A percentile compares a stretch with the other conserved stretches of the same genome.
Evolutionary conservation across 306 rosid species (phyloP).

Genomic region (Cucurbita pepo): DNA sequence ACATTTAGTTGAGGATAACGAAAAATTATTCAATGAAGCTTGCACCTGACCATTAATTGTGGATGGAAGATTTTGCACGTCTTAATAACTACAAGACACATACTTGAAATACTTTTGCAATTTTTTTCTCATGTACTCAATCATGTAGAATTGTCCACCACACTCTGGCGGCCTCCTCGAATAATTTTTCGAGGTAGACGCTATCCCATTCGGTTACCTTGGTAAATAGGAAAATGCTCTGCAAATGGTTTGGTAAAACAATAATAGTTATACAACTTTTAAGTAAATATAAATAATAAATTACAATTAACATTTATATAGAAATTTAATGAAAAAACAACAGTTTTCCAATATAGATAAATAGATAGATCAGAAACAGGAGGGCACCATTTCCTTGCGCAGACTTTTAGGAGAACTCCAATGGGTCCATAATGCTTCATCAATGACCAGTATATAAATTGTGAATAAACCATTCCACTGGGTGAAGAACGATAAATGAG

Average conservation of each 20-base stretch:
- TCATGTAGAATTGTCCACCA: not conserved
- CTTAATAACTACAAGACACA: too few relatives aligned
- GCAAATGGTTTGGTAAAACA: not conserved
- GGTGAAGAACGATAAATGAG: not conserved
- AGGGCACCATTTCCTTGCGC: not conserved
- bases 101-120: too few relatives aligned
- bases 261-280: not conserved
- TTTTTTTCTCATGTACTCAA: not conserved
- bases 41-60: fast-evolving
- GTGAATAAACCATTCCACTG: not conserved
- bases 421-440: not conserved
- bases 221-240: not conserved
- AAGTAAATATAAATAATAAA: not conserved
- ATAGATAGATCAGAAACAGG: not conserved
- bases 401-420: not conserved
- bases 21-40: too few relatives aligned
- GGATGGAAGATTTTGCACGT: not conserved
- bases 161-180: not conserved
- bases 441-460: not conserved
- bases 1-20: not conserved
- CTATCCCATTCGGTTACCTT: not conserved
- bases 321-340: not conserved
- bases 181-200: not conserved
- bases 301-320: not conserved
- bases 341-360: not conserved